Evolutionary conservation across 306 rosid genomes (phyloP).

Genomic region (Leucaena leucocephala): DNA sequence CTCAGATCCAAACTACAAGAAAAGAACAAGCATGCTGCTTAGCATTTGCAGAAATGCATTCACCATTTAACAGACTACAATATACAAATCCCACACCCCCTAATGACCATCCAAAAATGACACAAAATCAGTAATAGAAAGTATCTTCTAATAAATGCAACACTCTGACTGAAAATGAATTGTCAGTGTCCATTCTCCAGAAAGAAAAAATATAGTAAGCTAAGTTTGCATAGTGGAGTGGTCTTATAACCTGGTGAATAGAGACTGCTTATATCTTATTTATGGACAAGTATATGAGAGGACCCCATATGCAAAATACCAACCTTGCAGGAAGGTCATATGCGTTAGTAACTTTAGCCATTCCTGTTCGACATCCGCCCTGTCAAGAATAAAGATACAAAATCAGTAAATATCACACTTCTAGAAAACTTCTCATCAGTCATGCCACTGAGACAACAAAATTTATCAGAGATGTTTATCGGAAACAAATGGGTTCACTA

Average conservation of each 20-base stretch:
- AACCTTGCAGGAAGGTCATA: conserved; percentile 99
- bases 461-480: not conserved
- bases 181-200: conserved; percentile 17
- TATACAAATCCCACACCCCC: conserved; percentile 20
- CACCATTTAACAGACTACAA: conserved; percentile 5
- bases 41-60: conserved; percentile 25
- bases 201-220: conserved; percentile 14
- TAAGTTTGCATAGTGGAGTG: not conserved
- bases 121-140: conserved; percentile 16
- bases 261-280: conserved; percentile 24
- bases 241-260: conserved; percentile 26
- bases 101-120: conserved; percentile 16
- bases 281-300: conserved; percentile 7
- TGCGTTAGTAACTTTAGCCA: conserved; percentile 93
- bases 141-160: conserved; percentile 35
- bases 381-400: conserved; percentile 47
- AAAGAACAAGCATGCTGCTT: conserved; percentile 20
- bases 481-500: conserved; percentile 1
- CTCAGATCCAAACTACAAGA: conserved; percentile 18
- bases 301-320: conserved; percentile 33
- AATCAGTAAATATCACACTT: conserved; percentile 32
- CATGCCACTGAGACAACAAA: not conserved
- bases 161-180: conserved; percentile 29
- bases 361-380: conserved; percentile 99
- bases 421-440: conserved; percentile 26